Conservation (phyloP, 192 early-diverging fungal genomes). For the Mortierella hygrophila region DNA sequence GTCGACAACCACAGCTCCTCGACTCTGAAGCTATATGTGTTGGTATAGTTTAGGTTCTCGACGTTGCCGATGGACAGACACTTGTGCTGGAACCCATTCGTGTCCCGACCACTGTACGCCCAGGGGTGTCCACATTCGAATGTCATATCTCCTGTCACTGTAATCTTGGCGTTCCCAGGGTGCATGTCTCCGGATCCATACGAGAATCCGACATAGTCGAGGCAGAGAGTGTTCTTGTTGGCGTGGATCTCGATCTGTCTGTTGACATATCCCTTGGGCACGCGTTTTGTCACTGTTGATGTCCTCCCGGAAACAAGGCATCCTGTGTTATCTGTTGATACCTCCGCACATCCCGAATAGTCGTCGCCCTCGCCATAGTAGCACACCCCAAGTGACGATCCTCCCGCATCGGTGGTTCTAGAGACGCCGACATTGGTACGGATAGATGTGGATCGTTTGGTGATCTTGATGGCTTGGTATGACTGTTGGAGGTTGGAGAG, state of each 20-base stretch:
- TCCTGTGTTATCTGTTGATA: background rate
- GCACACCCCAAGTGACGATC: background rate
- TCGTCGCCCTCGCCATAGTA: background rate
- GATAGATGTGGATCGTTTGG: background rate
- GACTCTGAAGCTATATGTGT: background rate
- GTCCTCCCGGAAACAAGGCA: background rate
- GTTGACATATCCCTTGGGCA: background rate
- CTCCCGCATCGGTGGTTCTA: background rate
- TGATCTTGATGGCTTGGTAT: background rate
- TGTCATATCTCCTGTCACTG: background rate
- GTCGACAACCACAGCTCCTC: background rate
- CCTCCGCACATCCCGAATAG: background rate
- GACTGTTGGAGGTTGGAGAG: background rate
- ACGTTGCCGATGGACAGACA: background rate
- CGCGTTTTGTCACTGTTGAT: background rate
- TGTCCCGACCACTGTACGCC: background rate
- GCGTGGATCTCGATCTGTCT: slow-evolving; percentile 3
- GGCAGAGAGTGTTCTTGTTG: background rate
- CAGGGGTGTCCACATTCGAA: background rate
- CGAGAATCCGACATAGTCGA: background rate
- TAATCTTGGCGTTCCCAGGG: background rate
- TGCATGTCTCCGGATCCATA: background rate
- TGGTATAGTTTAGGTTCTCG: background rate
- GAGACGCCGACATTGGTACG: background rate
- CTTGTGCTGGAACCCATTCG: background rate